These are phyloP conservation scores for Starmerella riodocensis DNA, from an alignment of 805 yeast species.

Conservation along the genomic window DNA sequence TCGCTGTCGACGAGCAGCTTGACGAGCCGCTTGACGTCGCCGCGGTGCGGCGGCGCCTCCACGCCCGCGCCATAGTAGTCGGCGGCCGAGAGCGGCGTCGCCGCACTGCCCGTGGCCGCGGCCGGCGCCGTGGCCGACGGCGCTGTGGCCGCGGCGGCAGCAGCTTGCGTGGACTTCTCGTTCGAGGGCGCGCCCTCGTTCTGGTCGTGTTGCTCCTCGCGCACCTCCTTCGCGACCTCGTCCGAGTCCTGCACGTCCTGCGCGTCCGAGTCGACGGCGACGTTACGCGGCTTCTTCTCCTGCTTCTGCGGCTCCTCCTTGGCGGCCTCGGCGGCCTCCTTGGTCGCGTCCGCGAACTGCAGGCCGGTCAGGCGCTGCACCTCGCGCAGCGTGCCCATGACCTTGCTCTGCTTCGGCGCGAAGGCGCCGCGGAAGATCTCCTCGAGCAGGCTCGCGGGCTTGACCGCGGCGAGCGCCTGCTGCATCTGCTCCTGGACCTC, in stretches of 20 bases:
- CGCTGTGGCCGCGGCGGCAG: background rate
- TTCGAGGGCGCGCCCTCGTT: background rate
- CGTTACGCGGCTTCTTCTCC: background rate
- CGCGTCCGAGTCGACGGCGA: background rate
- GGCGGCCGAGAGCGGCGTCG: background rate
- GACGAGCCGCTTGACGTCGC: constrained; percentile 24
- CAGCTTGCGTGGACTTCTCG: background rate
- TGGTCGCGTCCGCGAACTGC: background rate
- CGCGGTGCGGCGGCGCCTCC: constrained; percentile 4
- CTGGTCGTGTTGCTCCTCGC: background rate
- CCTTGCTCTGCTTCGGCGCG: constrained; percentile 26
- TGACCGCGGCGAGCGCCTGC: constrained; percentile 23
- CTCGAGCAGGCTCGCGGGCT: constrained; percentile 27
- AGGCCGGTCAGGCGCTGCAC: constrained; percentile 41
- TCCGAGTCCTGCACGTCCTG: background rate
- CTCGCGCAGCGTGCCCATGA: constrained; percentile 23
- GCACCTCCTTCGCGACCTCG: background rate
- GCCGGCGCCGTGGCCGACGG: constrained; percentile 4
- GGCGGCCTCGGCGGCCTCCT: background rate
- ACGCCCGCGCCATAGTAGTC: background rate
- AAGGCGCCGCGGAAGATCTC: constrained; percentile 20
- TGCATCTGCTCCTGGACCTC: constrained; percentile 33
- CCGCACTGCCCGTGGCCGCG: background rate
- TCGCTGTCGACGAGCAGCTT: constrained; percentile 23
- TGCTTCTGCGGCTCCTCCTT: background rate